Conservation (phyloP, 2,329 filamentous ascomycete species). For the Colletotrichum lindemuthianum region DNA sequence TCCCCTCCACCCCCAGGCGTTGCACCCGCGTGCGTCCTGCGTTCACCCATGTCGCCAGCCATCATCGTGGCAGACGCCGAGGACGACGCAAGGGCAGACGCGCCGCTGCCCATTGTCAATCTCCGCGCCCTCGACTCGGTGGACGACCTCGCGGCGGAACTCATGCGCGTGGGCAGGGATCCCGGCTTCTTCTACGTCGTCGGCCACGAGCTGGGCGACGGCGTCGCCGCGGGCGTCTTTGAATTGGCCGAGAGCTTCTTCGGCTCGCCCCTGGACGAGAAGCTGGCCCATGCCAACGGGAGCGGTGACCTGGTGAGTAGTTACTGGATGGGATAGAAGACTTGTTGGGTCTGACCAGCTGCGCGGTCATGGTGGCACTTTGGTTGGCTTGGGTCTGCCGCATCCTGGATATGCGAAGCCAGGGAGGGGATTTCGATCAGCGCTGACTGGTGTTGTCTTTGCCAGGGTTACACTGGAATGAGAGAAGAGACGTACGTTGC, state of each 20-base stretch:
- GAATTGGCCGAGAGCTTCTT: conserved; percentile 31
- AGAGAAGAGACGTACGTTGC: conserved; percentile 35
- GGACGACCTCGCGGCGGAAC: conserved; percentile 27
- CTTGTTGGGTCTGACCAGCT: no score
- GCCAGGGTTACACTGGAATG: conserved; percentile 36
- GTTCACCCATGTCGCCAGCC: not conserved
- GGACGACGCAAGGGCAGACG: not conserved
- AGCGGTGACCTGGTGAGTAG: conserved; percentile 35
- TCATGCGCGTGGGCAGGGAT: conserved; percentile 36
- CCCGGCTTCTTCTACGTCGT: conserved; percentile 37
- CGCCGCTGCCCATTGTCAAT: conserved; percentile 29
- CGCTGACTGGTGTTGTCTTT: conserved; percentile 15
- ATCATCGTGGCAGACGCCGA: conserved; percentile 19
- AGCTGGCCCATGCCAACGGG: conserved; percentile 22
- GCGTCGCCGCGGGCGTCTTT: conserved; percentile 31
- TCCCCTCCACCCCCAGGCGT: no score
- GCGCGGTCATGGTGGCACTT: no score
- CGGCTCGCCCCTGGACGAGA: conserved; percentile 15
- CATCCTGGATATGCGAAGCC: no score
- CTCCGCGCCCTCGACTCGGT: conserved; percentile 16
- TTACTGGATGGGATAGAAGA: not conserved
- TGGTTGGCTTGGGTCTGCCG: no score
- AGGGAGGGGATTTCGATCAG: no score
- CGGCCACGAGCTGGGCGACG: conserved; percentile 32
- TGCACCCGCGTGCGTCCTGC: no score